Evolutionary conservation across 2,329 filamentous ascomycete species (phyloP).

Genomic region (Zalaria obscura): DNA sequence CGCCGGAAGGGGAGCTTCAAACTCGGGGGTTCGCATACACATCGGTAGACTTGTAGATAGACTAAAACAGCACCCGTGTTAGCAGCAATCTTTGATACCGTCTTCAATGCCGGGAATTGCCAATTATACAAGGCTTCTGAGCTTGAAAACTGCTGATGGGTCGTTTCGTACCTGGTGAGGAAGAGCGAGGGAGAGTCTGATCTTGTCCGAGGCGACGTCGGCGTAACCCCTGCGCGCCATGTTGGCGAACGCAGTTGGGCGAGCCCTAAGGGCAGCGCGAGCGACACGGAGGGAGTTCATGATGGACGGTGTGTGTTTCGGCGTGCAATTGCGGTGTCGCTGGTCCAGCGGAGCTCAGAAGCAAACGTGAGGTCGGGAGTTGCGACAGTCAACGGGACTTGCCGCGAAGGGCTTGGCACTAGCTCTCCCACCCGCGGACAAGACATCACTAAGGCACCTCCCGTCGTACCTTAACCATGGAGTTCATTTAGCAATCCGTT

Average conservation of each 20-base stretch:
- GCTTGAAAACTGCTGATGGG: neutral
- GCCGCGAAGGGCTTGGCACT: too few relatives aligned
- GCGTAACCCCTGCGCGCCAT: conserved; percentile 75
- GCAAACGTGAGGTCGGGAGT: too few relatives aligned
- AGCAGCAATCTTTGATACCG: conserved; percentile 5
- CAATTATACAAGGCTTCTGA: neutral
- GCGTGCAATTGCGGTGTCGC: too few relatives aligned
- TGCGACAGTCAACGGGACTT: too few relatives aligned
- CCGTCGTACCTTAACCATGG: too few relatives aligned
- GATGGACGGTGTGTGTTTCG: conserved; percentile 19
- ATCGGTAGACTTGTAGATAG: conserved; percentile 56
- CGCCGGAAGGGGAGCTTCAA: neutral
- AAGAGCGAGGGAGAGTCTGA: conserved; percentile 95
- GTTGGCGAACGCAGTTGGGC: conserved; percentile 55
- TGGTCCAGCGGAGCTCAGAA: too few relatives aligned
- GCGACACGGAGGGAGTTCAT: conserved; percentile 95
- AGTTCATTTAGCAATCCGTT: too few relatives aligned
- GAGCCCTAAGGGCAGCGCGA: conserved; percentile 75
- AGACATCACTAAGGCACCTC: too few relatives aligned
- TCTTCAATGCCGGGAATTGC: too few relatives aligned
- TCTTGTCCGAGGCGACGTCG: conserved; percentile 44
- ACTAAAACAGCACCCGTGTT: conserved; percentile 26
- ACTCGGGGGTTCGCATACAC: conserved; percentile 41
- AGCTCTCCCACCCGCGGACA: too few relatives aligned
- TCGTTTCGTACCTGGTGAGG: conserved; percentile 79